phyloP scores from a whole-genome alignment of 768 basidiomycete species.

The Mycena amicta region DNA sequence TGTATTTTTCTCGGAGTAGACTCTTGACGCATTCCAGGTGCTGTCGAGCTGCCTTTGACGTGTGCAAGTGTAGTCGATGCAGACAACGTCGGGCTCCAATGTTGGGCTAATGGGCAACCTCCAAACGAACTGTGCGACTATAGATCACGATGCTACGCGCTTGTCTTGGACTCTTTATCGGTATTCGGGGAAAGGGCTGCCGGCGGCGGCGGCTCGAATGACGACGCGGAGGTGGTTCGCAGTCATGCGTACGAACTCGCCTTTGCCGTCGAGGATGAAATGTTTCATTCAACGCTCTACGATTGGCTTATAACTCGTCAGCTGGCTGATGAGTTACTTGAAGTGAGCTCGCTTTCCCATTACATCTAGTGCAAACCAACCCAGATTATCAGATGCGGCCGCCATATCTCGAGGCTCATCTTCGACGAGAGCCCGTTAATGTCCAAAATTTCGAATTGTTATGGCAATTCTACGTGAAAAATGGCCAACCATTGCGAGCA shows the following conservation, averaged over 20 bases:
- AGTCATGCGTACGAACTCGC: constrained; percentile 86
- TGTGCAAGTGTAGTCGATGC: constrained; percentile 82
- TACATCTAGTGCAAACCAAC: not conserved
- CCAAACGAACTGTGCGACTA: constrained; percentile 59
- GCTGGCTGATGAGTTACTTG: constrained; percentile 85
- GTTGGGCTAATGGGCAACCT: constrained; percentile 67
- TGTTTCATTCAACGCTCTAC: constrained; percentile 93
- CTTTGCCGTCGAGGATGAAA: constrained; percentile 81
- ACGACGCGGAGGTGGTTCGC: constrained; percentile 72
- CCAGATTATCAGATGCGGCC: constrained; percentile 68
- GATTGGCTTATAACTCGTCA: constrained; percentile 87
- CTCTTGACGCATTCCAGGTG: constrained; percentile 50
- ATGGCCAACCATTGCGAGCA: constrained; percentile 83
- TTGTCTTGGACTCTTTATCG: constrained; percentile 79
- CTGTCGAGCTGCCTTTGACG: constrained; percentile 80
- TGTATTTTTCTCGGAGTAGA: not conserved
- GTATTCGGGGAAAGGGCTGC: constrained; percentile 69
- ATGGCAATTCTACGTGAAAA: constrained; percentile 97
- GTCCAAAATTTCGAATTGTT: constrained; percentile 85
- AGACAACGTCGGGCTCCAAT: constrained; percentile 73
- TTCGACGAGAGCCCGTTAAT: constrained; percentile 77
- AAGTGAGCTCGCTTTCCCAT: constrained; percentile 53
- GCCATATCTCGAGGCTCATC: constrained; percentile 84
- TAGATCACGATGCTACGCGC: constrained; percentile 76
- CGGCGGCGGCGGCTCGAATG: constrained; percentile 29